Conservation (phyloP, 805 yeast genomes). For the Candida boleticola region DNA sequence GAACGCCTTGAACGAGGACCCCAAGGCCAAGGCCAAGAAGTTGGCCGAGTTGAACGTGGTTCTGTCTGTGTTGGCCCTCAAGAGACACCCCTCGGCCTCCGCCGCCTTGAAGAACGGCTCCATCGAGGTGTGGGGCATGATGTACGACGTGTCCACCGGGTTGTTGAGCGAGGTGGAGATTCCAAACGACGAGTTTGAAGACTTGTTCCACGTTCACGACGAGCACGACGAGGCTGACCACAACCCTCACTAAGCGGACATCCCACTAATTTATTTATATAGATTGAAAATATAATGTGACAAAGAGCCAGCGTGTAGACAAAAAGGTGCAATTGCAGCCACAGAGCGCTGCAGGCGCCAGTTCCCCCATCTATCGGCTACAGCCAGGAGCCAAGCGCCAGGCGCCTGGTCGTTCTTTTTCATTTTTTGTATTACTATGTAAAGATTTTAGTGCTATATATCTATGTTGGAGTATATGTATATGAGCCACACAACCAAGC, state of each 20-base stretch:
- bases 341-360: no score
- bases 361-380: no score
- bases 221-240: conserved; percentile 19
- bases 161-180: conserved; percentile 42
- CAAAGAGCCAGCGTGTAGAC: no score
- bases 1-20: conserved; percentile 44
- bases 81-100: conserved; percentile 63
- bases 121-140: conserved; percentile 76
- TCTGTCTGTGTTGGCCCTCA: conserved; percentile 66
- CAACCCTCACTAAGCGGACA: conserved; percentile 5
- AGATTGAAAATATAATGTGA: neutral
- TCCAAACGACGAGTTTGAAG: conserved; percentile 43
- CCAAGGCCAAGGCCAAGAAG: conserved; percentile 53
- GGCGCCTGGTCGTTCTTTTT: no score
- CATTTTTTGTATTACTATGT: no score
- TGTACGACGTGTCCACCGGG: conserved; percentile 83
- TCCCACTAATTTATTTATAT: neutral
- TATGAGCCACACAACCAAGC: no score
- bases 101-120: conserved; percentile 60
- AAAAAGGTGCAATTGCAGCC: no score
- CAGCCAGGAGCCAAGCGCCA: no score
- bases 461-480: no score
- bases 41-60: conserved; percentile 76
- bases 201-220: conserved; percentile 40
- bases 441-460: no score